These are phyloP conservation scores for Alisma plantagoaquatica DNA, from an alignment of 106 monocot genomes.

Conservation along the genomic window DNA sequence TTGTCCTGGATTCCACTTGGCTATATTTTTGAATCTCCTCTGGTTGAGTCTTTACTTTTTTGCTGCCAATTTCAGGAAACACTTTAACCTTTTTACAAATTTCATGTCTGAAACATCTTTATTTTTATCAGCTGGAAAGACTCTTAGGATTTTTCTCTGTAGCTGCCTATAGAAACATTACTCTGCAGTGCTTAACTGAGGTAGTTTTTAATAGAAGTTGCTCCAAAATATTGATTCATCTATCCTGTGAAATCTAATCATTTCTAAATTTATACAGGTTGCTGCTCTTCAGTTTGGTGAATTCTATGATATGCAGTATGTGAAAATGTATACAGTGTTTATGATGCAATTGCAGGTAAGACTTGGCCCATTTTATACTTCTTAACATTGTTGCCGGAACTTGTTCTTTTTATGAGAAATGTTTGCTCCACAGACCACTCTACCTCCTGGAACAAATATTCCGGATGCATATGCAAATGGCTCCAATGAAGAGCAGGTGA, in stretches of 20 bases:
- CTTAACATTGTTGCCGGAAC: background rate
- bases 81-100: too few relatives aligned
- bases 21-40: conserved; percentile 94
- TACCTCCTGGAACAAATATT: conserved; percentile 86
- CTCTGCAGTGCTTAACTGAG: conserved; percentile 97
- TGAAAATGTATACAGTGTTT: conserved; percentile 88
- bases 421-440: conserved; percentile 44
- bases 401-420: background rate
- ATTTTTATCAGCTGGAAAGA: conserved; percentile 60
- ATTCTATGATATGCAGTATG: conserved; percentile 84
- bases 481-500: conserved; percentile 90
- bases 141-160: conserved; percentile 82
- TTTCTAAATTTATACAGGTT: too few relatives aligned
- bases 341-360: conserved; percentile 90
- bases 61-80: too few relatives aligned
- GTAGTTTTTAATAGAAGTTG: conserved; percentile 27
- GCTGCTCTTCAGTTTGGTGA: conserved; percentile 97
- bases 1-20: conserved; percentile 97
- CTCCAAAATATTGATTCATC: too few relatives aligned
- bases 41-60: conserved; percentile 51
- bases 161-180: conserved; percentile 88
- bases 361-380: background rate
- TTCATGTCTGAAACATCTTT: background rate
- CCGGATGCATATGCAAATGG: conserved; percentile 96
- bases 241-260: too few relatives aligned